A percentile compares a stretch with the other conserved stretches of the same genome.
phyloP scores from a whole-genome alignment of 768 basidiomycete genomes.

The Leccinum obscurum region DNA sequence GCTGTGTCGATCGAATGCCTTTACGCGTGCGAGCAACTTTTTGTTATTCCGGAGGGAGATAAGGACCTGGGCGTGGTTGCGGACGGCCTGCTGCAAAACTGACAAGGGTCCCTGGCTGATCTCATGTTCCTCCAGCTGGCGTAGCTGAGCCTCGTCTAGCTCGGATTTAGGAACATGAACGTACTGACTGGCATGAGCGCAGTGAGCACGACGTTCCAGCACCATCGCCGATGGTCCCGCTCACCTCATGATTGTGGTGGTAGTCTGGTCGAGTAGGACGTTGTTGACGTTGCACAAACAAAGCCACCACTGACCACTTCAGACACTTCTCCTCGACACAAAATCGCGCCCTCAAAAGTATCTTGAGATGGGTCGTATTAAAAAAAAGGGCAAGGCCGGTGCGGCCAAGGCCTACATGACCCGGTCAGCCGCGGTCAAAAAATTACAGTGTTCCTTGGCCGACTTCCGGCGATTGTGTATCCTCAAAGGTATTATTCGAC shows the following conservation, averaged over 20 bases:
- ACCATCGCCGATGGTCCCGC: constrained; percentile 5
- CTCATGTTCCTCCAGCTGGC: constrained; percentile 96
- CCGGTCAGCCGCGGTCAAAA: constrained; percentile 88
- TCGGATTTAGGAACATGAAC: constrained; percentile 96
- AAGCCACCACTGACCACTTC: constrained; percentile 12
- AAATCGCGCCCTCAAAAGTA: background rate
- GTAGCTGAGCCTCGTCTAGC: constrained; percentile 94
- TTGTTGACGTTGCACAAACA: constrained; percentile 36
- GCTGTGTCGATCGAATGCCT: constrained; percentile 97
- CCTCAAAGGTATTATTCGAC: constrained; percentile 70
- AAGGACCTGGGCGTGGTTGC: constrained; percentile 96
- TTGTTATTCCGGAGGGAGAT: constrained; percentile 98
- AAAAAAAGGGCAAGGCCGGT: constrained; percentile 85
- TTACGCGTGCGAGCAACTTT: constrained; percentile 92
- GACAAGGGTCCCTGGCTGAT: constrained; percentile 98
- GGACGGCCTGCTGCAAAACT: constrained; percentile 94
- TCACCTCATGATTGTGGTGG: constrained; percentile 35
- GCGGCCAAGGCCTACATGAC: constrained; percentile 92
- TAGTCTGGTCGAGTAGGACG: constrained; percentile 7
- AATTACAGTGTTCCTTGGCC: constrained; percentile 93
- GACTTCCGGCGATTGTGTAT: constrained; percentile 98
- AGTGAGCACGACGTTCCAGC: constrained; percentile 11
- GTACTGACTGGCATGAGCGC: constrained; percentile 70
- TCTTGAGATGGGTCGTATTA: constrained; percentile 67
- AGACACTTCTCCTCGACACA: background rate